Evolutionary conservation across 192 early-diverging fungal species (phyloP).

Genomic region (Entomortierella beljakovae): DNA sequence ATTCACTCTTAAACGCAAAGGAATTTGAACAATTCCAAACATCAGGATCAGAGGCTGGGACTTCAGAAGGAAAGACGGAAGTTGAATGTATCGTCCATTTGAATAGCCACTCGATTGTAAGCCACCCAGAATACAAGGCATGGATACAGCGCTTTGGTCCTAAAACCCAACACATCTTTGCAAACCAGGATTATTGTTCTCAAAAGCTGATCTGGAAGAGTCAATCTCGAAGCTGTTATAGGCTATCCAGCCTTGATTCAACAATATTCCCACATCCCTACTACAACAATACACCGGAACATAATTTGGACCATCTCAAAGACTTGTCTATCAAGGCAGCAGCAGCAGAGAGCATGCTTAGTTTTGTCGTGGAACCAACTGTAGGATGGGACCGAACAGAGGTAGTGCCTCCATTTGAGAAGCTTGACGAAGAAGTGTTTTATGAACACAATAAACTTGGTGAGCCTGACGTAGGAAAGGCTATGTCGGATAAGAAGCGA

Average conservation of each 20-base stretch:
- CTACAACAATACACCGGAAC: conserved; percentile 59
- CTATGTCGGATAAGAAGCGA: no score
- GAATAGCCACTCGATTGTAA: conserved; percentile 70
- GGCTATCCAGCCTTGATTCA: conserved; percentile 73
- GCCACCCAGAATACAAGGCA: conserved; percentile 68
- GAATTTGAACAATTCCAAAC: conserved; percentile 59
- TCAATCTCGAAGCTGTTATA: conserved; percentile 70
- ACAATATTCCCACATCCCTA: conserved; percentile 80
- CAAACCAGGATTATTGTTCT: conserved; percentile 70
- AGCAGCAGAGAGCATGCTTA: conserved; percentile 57
- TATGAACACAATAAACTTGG: conserved; percentile 5
- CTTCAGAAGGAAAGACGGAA: conserved; percentile 14
- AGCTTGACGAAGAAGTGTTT: background rate
- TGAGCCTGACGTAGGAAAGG: no score
- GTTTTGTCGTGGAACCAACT: conserved; percentile 73
- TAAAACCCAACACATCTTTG: conserved; percentile 83
- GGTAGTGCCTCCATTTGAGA: conserved; percentile 12
- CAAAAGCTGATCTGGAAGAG: conserved; percentile 75
- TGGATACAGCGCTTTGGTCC: conserved; percentile 83
- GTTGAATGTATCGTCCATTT: conserved; percentile 75
- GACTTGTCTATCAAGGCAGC: conserved; percentile 10
- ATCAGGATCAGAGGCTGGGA: conserved; percentile 15
- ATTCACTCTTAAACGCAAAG: conserved; percentile 52
- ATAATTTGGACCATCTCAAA: conserved; percentile 39
- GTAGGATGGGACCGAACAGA: conserved; percentile 60